Evolutionary conservation across 2,329 filamentous ascomycete genomes (phyloP), one percentile per base, ranked within the genome.

Genomic region (Venturia aucupariae): DNA sequence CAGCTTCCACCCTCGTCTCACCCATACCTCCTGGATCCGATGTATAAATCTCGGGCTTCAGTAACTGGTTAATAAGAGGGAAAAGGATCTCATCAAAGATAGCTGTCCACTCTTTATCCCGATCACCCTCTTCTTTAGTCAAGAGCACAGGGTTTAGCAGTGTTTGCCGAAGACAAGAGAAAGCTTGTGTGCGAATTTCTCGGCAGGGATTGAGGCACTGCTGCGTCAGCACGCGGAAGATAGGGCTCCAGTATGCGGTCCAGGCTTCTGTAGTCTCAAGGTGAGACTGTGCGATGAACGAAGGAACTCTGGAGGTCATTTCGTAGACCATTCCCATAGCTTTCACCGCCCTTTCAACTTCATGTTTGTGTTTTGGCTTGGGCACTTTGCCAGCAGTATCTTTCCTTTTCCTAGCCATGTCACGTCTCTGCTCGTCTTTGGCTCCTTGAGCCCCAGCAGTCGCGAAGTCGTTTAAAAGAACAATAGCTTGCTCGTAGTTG

Each of bases 201-300:
- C 93, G 89, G 72, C 92, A 97, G 0, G 92, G 92, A 73, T 97
- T 99, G 63, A 90, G 90, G 76, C 92, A 97, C 76, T 99, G 94
- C 4, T 86, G 86, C 3, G 90, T 94, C 22, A 99, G 79, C 6
- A 91, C 90, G 69, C 91, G 86, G 76, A 99, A 94, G 32, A 99
- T 92, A 1, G 93, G 94, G 17, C 92, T 87, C 94, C 94, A 99
- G 75, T 99, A 99, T 10, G 94, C 91, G 61, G 91, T 92, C 94
- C 94, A 99, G 17, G 94, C 94, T 90, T 61, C 57, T 41, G 6
- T 30, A 8, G 32, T 30, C 39, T 67, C 65, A 19, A 67, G 61
- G 17, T 66, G 65, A 6, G n/a, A 30, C 27, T 66, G 64, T 57
- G 32, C 15, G 19, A 67, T 67, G 32, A 66, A 67, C 13, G 59